Percentiles rank a stretch among this genome's conserved stretches.
These are phyloP conservation scores for Capsella bursapastoris DNA, from an alignment of 345 rosid genomes.

Conservation along the genomic window DNA sequence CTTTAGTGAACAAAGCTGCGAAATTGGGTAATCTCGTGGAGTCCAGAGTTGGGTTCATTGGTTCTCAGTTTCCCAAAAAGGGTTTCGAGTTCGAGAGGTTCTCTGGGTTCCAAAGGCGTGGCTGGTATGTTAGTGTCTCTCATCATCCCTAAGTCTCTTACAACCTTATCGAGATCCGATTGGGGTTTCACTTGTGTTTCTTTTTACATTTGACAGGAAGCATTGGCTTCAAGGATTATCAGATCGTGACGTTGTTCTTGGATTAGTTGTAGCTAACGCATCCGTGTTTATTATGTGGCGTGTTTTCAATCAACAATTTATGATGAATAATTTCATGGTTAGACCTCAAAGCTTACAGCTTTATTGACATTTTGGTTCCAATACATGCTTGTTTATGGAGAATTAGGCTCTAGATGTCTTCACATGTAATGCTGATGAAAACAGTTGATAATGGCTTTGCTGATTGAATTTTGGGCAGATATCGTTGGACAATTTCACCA, in stretches of 20 bases:
- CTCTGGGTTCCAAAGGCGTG: conserved; percentile 43
- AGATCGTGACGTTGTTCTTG: conserved; percentile 59
- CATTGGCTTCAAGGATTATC: conserved; percentile 55
- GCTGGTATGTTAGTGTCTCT: conserved; percentile 43
- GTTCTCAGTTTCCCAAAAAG: conserved; percentile 45
- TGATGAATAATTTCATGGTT: conserved; percentile 83
- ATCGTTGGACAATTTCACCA: conserved; percentile 72
- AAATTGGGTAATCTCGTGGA: conserved; percentile 43
- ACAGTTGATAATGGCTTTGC: neutral
- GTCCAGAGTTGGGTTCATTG: conserved; percentile 44
- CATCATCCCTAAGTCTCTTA: neutral
- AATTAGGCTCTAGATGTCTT: conserved; percentile 2
- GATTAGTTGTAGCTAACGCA: conserved; percentile 68
- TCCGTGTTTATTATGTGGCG: conserved; percentile 79
- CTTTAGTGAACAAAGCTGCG: conserved; percentile 42
- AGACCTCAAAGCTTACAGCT: conserved; percentile 40
- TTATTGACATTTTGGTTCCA: neutral
- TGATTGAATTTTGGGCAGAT: conserved; percentile 57
- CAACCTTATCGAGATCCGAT: neutral
- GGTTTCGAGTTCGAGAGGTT: conserved; percentile 36
- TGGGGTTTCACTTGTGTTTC: conserved; percentile 8
- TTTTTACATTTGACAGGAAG: conserved; percentile 56
- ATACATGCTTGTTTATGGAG: neutral
- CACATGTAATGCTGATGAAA: conserved; percentile 1
- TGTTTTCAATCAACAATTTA: conserved; percentile 58